These are phyloP conservation scores for Cylindrodendrum hubeiense DNA, from an alignment of 2,329 filamentous ascomycete species.

Conservation along the genomic window DNA sequence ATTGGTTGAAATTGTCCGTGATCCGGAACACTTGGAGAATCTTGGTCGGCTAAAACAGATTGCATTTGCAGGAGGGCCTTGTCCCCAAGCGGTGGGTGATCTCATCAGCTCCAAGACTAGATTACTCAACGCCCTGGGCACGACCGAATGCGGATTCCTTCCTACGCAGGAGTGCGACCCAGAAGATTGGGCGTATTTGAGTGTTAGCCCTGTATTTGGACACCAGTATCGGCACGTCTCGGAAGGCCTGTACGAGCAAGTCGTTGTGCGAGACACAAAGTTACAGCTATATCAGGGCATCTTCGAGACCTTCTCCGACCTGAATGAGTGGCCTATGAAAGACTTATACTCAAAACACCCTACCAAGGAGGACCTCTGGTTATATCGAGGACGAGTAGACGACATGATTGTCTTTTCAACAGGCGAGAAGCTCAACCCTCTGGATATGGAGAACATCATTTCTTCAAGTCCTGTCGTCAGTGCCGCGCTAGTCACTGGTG, in stretches of 20 bases:
- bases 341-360: constrained; percentile 58
- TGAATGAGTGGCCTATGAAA: constrained; percentile 56
- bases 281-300: constrained; percentile 46
- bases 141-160: constrained; percentile 46
- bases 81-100: constrained; percentile 45
- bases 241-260: constrained; percentile 48
- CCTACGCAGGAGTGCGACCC: constrained; percentile 36
- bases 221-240: constrained; percentile 37
- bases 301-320: constrained; percentile 56
- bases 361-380: constrained; percentile 48
- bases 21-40: constrained; percentile 26
- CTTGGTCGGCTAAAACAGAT: constrained; percentile 38
- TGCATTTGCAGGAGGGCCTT: constrained; percentile 46
- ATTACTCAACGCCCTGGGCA: constrained; percentile 44
- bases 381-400: constrained; percentile 52
- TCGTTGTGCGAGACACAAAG: constrained; percentile 46
- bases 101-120: constrained; percentile 42
- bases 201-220: constrained; percentile 33
- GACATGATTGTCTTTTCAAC: constrained; percentile 57
- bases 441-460: constrained; percentile 51
- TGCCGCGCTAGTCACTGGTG: constrained; percentile 50
- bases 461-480: constrained; percentile 44
- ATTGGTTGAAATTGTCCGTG: constrained; percentile 39
- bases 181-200: constrained; percentile 49
- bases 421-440: constrained; percentile 58